phyloP scores from a whole-genome alignment of 2,329 filamentous ascomycete genomes.

The Cladobotryum mycophilum region DNA sequence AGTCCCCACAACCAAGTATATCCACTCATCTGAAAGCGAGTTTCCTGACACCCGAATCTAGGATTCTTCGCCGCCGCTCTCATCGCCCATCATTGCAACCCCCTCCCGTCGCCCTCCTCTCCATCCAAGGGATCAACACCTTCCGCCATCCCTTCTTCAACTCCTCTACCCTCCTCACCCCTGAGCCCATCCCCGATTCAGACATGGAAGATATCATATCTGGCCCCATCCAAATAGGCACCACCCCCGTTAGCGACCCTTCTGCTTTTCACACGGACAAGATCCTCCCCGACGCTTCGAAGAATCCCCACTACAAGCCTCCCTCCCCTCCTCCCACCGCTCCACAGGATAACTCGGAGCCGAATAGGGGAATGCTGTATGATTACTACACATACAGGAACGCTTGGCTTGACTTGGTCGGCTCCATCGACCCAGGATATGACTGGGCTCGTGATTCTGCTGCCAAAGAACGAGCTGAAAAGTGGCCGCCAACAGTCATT shows the following conservation, averaged over 20 bases:
- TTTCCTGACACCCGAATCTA: slow-evolving; percentile 5
- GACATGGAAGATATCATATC: slow-evolving; percentile 19
- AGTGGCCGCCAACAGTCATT: slow-evolving; percentile 30
- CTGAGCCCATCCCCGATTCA: slow-evolving; percentile 20
- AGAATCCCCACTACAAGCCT: slow-evolving; percentile 18
- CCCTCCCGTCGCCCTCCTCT: slow-evolving; percentile 28
- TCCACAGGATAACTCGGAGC: background rate
- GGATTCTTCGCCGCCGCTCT: slow-evolving; percentile 27
- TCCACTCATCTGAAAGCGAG: background rate
- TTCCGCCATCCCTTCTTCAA: slow-evolving; percentile 31
- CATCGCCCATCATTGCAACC: slow-evolving; percentile 23
- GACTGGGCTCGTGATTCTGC: slow-evolving; percentile 20
- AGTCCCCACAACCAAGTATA: background rate
- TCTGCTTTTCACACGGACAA: slow-evolving; percentile 21
- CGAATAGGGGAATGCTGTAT: slow-evolving; percentile 22
- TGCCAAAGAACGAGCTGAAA: slow-evolving; percentile 9
- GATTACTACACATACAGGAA: slow-evolving; percentile 30
- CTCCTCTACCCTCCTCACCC: slow-evolving; percentile 24
- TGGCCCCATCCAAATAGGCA: slow-evolving; percentile 20
- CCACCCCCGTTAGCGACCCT: slow-evolving; percentile 9
- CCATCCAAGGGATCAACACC: slow-evolving; percentile 30
- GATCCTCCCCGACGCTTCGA: slow-evolving; percentile 21
- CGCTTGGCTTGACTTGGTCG: slow-evolving; percentile 21
- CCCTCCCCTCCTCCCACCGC: slow-evolving; percentile 1
- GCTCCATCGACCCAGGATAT: slow-evolving; percentile 25